Conservation (phyloP, 306 rosid species). For the Cucumis cinereus region DNA sequence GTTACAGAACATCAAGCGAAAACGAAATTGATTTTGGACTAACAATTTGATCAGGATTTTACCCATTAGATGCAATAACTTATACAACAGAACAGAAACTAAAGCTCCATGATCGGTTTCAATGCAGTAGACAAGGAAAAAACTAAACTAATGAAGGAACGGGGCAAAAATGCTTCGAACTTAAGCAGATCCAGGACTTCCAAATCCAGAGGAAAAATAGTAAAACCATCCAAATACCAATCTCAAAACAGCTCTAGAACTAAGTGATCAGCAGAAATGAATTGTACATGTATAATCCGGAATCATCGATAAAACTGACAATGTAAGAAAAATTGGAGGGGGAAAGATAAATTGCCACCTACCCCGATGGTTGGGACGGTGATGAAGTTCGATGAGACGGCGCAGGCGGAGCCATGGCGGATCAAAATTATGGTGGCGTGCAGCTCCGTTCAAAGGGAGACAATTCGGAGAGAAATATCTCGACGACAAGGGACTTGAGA, state of each 20-base stretch:
- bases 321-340: conserved; percentile 2
- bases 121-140: background rate
- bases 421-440: conserved; percentile 11
- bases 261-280: background rate
- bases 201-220: background rate
- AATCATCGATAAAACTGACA: background rate
- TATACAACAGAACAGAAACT: background rate
- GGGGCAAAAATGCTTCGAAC: background rate
- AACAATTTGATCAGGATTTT: background rate
- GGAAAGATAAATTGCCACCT: conserved; percentile 12
- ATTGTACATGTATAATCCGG: background rate
- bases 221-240: background rate
- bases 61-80: background rate
- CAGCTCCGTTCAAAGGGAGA: conserved; percentile 2
- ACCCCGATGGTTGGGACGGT: conserved; percentile 99
- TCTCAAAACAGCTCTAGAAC: background rate
- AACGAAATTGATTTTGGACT: background rate
- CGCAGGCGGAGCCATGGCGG: conserved; percentile 81
- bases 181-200: background rate
- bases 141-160: background rate
- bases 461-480: conserved; percentile 18
- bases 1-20: background rate
- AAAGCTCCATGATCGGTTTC: background rate
- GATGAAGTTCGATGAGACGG: conserved; percentile 77
- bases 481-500: background rate